Base-by-base conservation (phyloP, 2,329 filamentous ascomycete genomes). In the Kalaharituber pfeilii region DNA sequence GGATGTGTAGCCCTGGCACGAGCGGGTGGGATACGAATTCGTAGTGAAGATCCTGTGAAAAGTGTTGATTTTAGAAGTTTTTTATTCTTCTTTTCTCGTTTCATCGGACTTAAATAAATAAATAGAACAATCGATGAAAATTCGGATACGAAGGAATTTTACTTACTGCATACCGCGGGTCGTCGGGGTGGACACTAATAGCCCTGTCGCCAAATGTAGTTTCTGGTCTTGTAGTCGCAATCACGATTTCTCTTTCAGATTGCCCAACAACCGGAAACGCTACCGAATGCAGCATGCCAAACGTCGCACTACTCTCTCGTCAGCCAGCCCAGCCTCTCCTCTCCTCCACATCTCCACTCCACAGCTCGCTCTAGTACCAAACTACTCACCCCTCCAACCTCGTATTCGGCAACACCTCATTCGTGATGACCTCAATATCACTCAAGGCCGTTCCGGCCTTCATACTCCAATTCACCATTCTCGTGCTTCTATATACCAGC, bases 111-210 rank as follows among this genome's bases (percentile, higher is more conserved):
- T n/a, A n/a, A n/a, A n/a, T n/a, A n/a, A n/a, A n/a, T n/a, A n/a
- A n/a, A n/a, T n/a, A n/a, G n/a, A n/a, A 25, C 45, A 55, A 27
- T 3, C 55, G 50, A 25, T 49, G n/a, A 2, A 51, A 56, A 20
- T 42, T 53, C 33, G 53, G 53, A 50, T 58, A 51, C 5, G 27
- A 4, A 54, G 50, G 26, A 58, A 39, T 24, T 3, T 15, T 15
- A 3, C 58, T 9, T 54, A 55, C 54, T 49, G 53, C 55, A 53
- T 62, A 60, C 47, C 62, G 55, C 39, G 58, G 53, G 49, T 64
- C 62, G 20, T 60, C 54, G 20, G 62, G 62, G 50, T 64, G 59
- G n/a, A 64, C 62, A 18, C 57, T 62, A n/a, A 64, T 55, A n/a
- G 57, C 62, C 25, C 58, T 51, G 52, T 64, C 62, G n/a, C 56